Percentiles rank a stretch among this genome's conserved stretches.
Conservation (phyloP, 2,329 filamentous ascomycete genomes). For the Clonostachys chloroleuca region DNA sequence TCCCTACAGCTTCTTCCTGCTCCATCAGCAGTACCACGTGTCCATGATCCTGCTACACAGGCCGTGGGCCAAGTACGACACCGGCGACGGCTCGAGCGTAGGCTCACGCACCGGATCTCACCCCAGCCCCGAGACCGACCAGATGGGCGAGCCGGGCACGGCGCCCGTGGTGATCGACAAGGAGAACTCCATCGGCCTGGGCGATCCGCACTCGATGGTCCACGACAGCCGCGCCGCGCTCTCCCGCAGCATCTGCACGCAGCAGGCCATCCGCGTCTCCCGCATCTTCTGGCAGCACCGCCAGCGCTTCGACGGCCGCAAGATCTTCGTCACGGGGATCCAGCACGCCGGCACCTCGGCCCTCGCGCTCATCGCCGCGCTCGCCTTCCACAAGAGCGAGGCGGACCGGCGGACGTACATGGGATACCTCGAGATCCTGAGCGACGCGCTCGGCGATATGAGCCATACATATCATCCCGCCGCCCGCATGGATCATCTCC, state of each 20-base stretch:
- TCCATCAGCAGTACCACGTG: conserved; percentile 52
- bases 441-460: conserved; percentile 47
- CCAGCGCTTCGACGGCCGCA: conserved; percentile 43
- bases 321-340: conserved; percentile 43
- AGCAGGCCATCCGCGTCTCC: conserved; percentile 47
- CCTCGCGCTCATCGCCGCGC: conserved; percentile 46
- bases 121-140: conserved; percentile 18
- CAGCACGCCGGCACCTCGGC: conserved; percentile 51
- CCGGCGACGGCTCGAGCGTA: conserved; percentile 13
- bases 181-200: conserved; percentile 15
- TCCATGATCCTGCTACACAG: conserved; percentile 47
- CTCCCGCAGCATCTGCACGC: conserved; percentile 47
- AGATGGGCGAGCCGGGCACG: conserved; percentile 6
- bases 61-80: conserved; percentile 46
- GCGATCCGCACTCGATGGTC: conserved; percentile 24
- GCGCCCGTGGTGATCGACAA: conserved; percentile 7
- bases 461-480: conserved; percentile 46
- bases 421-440: conserved; percentile 47
- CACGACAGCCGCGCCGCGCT: conserved; percentile 36
- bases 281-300: conserved; percentile 52
- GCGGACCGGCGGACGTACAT: conserved; percentile 30
- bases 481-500: conserved; percentile 45
- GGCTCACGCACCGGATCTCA: conserved; percentile 15
- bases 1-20: conserved; percentile 45
- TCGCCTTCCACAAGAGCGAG: conserved; percentile 27